Base-by-base conservation (phyloP, 768 basidiomycete species). In the Trametes gibbosa region DNA sequence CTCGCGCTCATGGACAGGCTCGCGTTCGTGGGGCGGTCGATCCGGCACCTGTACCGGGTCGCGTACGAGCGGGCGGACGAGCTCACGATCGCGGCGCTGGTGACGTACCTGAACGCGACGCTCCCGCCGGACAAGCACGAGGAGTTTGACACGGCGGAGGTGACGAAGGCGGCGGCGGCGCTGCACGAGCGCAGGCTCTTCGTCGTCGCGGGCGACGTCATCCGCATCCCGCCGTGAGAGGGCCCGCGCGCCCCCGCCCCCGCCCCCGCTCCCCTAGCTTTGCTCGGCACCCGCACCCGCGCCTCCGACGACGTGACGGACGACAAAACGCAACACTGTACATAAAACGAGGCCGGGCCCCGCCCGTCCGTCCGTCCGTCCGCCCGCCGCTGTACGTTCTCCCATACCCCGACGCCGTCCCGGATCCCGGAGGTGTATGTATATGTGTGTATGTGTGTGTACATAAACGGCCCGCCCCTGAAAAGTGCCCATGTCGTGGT, bases 101-200 rank as follows among this genome's bases (percentile, higher is more conserved):
- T 91, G 34, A 79, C 84, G 3, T 89, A 88, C 70, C 77, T 91
- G 56, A 90, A 90, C 66, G 83, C 87, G 2, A 87, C 87, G 5
- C 81, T 90, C 75, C 89, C 89, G 3, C 77, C 75, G 25, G 89
- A 90, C 68, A 90, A 90, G 72, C 84, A 89, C 67, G 89, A 90
- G 74, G 89, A 91, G 63, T 91, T 89, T 61, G 89, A 91, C 70
- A 89, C 87, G 13, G 78, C 79, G 1, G 89, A 91, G 72, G 87
- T 91, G 17, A 72, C 67, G 25, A 69, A 68, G 52, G 71, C 70
- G 24, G 71, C 69, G 27, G 69, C 63, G 43, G 64, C 68, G n/a
- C 58, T 73, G 37, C 69, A 66, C 43, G 72, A 70, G 39, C 68
- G 67, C 29, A 69, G 72, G 39, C 60, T 64, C 42, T 62, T 70